A percentile compares a stretch with the other conserved stretches of the same genome.
Conservation (phyloP, 139 green algal species). For the Choricystis sp. region DNA sequence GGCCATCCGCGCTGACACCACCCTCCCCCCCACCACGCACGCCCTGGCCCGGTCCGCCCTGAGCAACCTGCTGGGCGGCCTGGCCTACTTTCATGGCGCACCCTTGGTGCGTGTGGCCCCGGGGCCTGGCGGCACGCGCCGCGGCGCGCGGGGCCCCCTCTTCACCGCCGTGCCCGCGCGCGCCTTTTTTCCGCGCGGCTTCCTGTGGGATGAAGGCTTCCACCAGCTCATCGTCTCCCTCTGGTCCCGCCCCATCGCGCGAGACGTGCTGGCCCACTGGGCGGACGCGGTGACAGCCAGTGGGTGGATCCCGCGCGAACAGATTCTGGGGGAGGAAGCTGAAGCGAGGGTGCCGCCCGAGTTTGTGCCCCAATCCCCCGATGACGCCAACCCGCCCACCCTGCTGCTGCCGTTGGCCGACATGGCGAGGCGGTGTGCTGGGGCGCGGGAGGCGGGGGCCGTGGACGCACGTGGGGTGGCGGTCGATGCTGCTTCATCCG, state of each 20-base stretch:
- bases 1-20: neutral
- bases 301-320: constrained; percentile 60
- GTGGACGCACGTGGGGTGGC: neutral
- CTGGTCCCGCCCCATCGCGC: constrained; percentile 48
- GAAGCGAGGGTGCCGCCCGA: constrained; percentile 57
- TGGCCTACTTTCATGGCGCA: constrained; percentile 82
- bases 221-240: constrained; percentile 51
- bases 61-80: constrained; percentile 80
- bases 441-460: neutral
- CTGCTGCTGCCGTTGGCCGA: constrained; percentile 65
- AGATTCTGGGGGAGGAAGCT: constrained; percentile 69
- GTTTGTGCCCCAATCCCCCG: constrained; percentile 71
- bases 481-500: neutral
- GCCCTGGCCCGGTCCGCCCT: constrained; percentile 48
- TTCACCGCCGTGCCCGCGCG: constrained; percentile 64
- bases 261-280: constrained; percentile 76
- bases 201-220: constrained; percentile 97
- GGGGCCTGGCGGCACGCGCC: neutral
- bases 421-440: constrained; percentile 26
- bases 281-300: constrained; percentile 72
- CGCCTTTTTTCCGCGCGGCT: constrained; percentile 85
- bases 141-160: constrained; percentile 11
- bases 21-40: constrained; percentile 3
- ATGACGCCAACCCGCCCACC: constrained; percentile 76
- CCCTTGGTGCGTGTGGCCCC: constrained; percentile 28